phyloP scores from a whole-genome alignment of 129 eudicot genomes.

The Logfia minima region DNA sequence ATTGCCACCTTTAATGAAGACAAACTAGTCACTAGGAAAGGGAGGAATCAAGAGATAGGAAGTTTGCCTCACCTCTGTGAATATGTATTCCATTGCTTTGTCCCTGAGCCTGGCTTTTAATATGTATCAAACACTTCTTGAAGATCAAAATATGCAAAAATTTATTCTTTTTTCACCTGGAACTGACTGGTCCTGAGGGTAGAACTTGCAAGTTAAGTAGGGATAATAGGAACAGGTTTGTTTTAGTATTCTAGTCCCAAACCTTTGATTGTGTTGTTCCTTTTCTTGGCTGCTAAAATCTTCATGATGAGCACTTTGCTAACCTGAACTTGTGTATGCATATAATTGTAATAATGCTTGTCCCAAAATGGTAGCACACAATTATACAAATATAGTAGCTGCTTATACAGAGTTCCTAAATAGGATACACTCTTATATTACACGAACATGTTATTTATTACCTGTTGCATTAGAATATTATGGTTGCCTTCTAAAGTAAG shows the following conservation, averaged over 20 bases:
- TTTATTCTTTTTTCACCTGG: constrained; percentile 15
- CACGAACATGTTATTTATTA: constrained; percentile 17
- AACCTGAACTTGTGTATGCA: constrained; percentile 39
- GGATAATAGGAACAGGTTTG: constrained; percentile 55
- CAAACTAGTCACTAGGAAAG: not conserved
- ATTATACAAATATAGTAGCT: not conserved
- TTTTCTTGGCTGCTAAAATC: constrained; percentile 54
- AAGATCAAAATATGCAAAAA: not conserved
- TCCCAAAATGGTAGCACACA: not conserved
- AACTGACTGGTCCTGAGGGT: constrained; percentile 43
- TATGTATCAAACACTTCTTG: not conserved
- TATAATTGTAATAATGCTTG: not conserved
- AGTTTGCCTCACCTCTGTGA: constrained; percentile 47
- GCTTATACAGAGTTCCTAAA: not conserved
- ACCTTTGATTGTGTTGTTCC: constrained; percentile 58
- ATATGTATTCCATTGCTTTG: constrained; percentile 71
- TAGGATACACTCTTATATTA: not conserved
- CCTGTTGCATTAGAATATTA: constrained; percentile 97
- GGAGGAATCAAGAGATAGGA: not conserved
- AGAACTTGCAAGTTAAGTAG: constrained; percentile 64
- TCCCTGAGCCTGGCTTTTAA: constrained; percentile 49
- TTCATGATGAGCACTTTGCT: constrained; percentile 79
- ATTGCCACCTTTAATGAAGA: not conserved
- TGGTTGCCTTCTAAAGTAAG: constrained; percentile 93
- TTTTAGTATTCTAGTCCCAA: constrained; percentile 91